Evolutionary conservation across 345 rosid species (phyloP).

Genomic region (Carallia brachiata): DNA sequence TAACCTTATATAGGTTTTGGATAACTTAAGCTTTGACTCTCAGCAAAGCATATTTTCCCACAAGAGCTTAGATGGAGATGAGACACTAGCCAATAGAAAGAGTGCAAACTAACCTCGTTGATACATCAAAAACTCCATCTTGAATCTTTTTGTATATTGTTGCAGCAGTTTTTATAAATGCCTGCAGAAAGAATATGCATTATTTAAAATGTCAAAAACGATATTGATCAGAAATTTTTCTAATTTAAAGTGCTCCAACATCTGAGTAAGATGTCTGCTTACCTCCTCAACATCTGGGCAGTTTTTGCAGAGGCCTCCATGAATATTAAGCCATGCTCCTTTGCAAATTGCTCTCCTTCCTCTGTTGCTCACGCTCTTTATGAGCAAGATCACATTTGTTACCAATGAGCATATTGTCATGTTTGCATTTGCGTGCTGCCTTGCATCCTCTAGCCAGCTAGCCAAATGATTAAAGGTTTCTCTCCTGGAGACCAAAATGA

Average conservation of each 20-base stretch:
- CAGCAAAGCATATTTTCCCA: too few species aligned
- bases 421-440: conserved; percentile 98
- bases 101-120: conserved; percentile 60
- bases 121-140: conserved; percentile 97
- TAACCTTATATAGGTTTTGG: too few species aligned
- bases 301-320: conserved; percentile 99
- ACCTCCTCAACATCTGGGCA: conserved; percentile 98
- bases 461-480: conserved; percentile 95
- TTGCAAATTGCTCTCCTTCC: conserved; percentile 97
- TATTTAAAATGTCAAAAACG: not conserved
- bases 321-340: conserved; percentile 90
- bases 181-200: conserved; percentile 40
- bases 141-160: conserved; percentile 94
- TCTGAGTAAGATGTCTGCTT: not conserved
- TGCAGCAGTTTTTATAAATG: conserved; percentile 91
- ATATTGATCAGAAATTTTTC: not conserved
- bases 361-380: conserved; percentile 91
- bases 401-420: conserved; percentile 95
- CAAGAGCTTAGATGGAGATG: not conserved
- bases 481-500: conserved; percentile 46
- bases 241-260: not conserved
- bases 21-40: too few species aligned
- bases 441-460: conserved; percentile 95
- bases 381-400: conserved; percentile 95
- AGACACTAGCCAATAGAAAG: not conserved